These are phyloP conservation scores for Boletales sp. DNA, from an alignment of 768 basidiomycete genomes.

Conservation along the genomic window DNA sequence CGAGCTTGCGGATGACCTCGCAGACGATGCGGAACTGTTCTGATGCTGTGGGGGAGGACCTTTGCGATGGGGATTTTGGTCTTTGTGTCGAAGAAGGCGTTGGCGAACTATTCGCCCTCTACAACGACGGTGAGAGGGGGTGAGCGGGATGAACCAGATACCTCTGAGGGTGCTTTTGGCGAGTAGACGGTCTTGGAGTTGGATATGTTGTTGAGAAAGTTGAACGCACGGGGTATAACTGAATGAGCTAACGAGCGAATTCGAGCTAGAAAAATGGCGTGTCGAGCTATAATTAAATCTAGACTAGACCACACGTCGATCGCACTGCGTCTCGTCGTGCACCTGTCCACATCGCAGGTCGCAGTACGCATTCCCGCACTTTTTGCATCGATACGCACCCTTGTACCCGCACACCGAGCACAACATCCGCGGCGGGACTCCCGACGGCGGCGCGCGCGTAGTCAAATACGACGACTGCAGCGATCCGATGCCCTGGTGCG, in stretches of 20 bases:
- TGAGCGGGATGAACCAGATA: conserved; percentile 31
- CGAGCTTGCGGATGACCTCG: conserved; percentile 98
- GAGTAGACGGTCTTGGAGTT: conserved; percentile 89
- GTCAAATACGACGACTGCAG: conserved; percentile 70
- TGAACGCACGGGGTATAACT: conserved; percentile 76
- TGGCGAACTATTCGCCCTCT: conserved; percentile 99
- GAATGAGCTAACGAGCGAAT: too few species aligned
- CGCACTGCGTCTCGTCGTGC: conserved; percentile 80
- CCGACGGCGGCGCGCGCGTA: conserved; percentile 55
- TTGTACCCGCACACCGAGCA: conserved; percentile 89
- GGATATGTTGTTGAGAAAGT: conserved; percentile 86
- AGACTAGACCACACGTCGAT: conserved; percentile 58
- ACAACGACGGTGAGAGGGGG: conserved; percentile 21
- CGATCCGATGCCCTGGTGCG: conserved; percentile 52
- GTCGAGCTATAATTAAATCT: too few species aligned
- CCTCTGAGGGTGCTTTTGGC: conserved; percentile 89
- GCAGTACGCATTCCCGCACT: conserved; percentile 76
- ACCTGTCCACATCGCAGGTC: conserved; percentile 67
- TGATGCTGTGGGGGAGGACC: conserved; percentile 54
- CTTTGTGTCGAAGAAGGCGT: conserved; percentile 99
- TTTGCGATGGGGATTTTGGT: conserved; percentile 98
- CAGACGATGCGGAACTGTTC: conserved; percentile 52
- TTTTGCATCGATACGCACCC: conserved; percentile 75
- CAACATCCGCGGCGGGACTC: conserved; percentile 63
- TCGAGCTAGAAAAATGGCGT: too few species aligned